A percentile compares a stretch with the other conserved stretches of the same genome.
phyloP scores from a whole-genome alignment of 208 protist genomes.

The Eutreptiella sp. region DNA sequence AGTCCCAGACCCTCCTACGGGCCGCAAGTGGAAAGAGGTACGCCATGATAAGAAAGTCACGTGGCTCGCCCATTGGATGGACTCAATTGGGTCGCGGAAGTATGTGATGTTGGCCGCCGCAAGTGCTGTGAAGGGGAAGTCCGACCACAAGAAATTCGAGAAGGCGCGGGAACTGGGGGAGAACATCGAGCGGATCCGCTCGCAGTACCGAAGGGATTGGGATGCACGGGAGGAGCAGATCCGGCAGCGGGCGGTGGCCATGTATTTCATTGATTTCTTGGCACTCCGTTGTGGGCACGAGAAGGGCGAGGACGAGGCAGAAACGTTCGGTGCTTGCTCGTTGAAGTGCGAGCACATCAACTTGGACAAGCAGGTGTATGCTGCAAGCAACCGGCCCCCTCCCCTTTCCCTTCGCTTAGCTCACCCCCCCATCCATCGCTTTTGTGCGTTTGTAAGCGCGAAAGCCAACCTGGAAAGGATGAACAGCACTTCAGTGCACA shows the following conservation, averaged over 20 bases:
- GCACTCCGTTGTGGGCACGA: slow-evolving; percentile 98
- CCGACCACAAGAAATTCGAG: slow-evolving; percentile 97
- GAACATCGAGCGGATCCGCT: slow-evolving; percentile 84
- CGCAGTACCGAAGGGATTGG: slow-evolving; percentile 80
- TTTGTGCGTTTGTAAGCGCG: neutral
- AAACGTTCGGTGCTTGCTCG: slow-evolving; percentile 98
- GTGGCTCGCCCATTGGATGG: slow-evolving; percentile 96
- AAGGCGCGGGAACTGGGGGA: slow-evolving; percentile 90
- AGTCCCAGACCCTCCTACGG: slow-evolving; percentile 75
- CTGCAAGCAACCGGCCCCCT: slow-evolving; percentile 59
- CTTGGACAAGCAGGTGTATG: slow-evolving; percentile 8
- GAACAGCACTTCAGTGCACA: too few relatives aligned
- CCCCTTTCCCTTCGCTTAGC: too few relatives aligned
- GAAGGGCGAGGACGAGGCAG: slow-evolving; percentile 93
- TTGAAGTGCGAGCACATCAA: slow-evolving; percentile 93
- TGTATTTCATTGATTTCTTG: slow-evolving; percentile 98
- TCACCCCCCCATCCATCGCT: slow-evolving; percentile 4
- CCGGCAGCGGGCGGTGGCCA: slow-evolving; percentile 87
- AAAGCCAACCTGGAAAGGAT: too few relatives aligned
- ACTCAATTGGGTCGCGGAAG: slow-evolving; percentile 86
- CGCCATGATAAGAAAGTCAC: slow-evolving; percentile 90
- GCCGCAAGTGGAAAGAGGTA: slow-evolving; percentile 87
- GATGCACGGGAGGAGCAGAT: slow-evolving; percentile 46
- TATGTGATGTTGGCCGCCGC: slow-evolving; percentile 93
- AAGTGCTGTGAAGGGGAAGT: slow-evolving; percentile 87